Evolutionary conservation across 75 land plant species (phyloP).

Genomic region (Pinus albicaulis): DNA sequence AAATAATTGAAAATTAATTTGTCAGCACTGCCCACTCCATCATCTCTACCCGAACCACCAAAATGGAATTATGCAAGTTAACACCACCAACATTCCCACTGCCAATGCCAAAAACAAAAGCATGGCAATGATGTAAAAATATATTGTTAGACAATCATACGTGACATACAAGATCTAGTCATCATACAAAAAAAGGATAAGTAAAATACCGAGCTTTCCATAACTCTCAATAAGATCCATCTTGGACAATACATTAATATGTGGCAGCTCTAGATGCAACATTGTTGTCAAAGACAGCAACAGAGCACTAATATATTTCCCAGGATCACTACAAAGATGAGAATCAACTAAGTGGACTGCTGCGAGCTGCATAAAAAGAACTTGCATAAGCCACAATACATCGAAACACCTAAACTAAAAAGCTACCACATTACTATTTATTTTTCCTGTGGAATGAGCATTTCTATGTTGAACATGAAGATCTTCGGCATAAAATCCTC

Average conservation of each 20-base stretch:
- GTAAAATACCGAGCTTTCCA: slow-evolving; percentile 58
- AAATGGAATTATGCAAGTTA: too few species aligned
- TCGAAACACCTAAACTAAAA: not conserved
- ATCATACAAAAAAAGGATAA: not conserved
- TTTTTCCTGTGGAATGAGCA: not conserved
- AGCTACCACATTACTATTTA: not conserved
- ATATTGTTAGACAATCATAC: not conserved
- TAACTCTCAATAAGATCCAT: slow-evolving; percentile 73
- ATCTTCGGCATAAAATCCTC: not conserved
- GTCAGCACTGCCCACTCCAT: not conserved
- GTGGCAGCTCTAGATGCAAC: slow-evolving; percentile 97
- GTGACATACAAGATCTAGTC: not conserved
- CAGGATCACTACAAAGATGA: slow-evolving; percentile 99
- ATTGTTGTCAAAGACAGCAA: slow-evolving; percentile 89
- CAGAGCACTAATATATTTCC: slow-evolving; percentile 90
- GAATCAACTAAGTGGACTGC: slow-evolving; percentile 97
- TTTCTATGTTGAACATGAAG: not conserved
- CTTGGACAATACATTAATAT: slow-evolving; percentile 86
- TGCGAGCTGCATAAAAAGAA: slow-evolving; percentile 66
- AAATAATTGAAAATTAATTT: not conserved
- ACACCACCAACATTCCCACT: too few species aligned
- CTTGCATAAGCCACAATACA: not conserved
- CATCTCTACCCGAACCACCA: not conserved
- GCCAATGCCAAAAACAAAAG: too few species aligned
- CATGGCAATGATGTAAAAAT: not conserved